Percentiles rank a stretch among this genome's conserved stretches.
phyloP scores from a whole-genome alignment of 2,329 filamentous ascomycete species.

The Aphanocladium album region DNA sequence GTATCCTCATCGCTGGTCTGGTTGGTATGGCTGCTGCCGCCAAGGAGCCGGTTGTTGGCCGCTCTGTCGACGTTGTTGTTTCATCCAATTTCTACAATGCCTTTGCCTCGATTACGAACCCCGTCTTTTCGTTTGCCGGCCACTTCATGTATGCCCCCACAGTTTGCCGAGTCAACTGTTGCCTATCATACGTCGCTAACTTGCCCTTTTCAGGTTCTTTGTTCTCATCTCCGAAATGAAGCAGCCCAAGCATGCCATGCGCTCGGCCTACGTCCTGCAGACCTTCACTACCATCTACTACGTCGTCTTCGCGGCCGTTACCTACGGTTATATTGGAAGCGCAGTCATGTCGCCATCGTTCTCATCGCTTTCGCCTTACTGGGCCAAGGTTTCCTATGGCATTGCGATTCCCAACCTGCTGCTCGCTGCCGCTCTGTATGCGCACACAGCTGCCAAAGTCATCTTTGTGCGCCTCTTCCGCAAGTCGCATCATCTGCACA shows the following conservation, averaged over 20 bases:
- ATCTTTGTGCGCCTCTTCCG: slow-evolving; percentile 46
- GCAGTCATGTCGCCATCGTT: slow-evolving; percentile 43
- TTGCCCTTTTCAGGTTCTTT: slow-evolving; percentile 34
- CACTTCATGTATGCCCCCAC: slow-evolving; percentile 37
- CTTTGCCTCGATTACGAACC: slow-evolving; percentile 35
- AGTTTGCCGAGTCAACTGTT: background rate
- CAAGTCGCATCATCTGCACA: slow-evolving; percentile 40
- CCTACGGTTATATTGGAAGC: slow-evolving; percentile 45
- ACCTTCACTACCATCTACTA: slow-evolving; percentile 46
- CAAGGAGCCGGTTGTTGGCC: slow-evolving; percentile 31
- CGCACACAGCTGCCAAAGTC: slow-evolving; percentile 47
- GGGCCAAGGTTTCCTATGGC: slow-evolving; percentile 46
- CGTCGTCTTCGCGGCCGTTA: slow-evolving; percentile 44
- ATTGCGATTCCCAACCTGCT: slow-evolving; percentile 46
- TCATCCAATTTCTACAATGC: slow-evolving; percentile 28
- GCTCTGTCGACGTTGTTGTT: slow-evolving; percentile 33
- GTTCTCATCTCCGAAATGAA: slow-evolving; percentile 50
- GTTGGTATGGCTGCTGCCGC: slow-evolving; percentile 48
- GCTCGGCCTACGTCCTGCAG: slow-evolving; percentile 45
- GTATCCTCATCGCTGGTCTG: slow-evolving; percentile 44
- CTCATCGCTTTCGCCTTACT: slow-evolving; percentile 38
- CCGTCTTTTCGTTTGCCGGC: slow-evolving; percentile 48
- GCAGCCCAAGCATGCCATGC: slow-evolving; percentile 45
- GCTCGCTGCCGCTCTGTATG: slow-evolving; percentile 44
- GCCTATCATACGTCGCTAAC: background rate